Evolutionary conservation across 106 monocot species (phyloP).

Genomic region (Dendrobium officinale): DNA sequence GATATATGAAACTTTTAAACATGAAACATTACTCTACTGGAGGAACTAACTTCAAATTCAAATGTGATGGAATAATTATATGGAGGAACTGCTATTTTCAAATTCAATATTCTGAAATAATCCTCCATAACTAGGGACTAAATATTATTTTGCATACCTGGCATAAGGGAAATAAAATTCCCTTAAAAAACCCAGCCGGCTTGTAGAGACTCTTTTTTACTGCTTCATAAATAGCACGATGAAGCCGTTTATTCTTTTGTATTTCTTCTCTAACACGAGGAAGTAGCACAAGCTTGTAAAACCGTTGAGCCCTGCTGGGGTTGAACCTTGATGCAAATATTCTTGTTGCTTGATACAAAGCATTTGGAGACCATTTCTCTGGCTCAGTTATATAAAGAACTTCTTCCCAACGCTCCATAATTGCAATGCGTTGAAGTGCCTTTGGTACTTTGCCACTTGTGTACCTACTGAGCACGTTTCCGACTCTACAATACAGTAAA

Average conservation of each 20-base stretch:
- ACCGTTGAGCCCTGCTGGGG: slow-evolving; percentile 50
- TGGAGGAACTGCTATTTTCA: neutral
- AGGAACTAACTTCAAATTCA: neutral
- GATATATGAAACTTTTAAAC: neutral
- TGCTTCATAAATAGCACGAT: slow-evolving; percentile 87
- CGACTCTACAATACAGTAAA: slow-evolving; percentile 44
- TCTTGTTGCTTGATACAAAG: slow-evolving; percentile 87
- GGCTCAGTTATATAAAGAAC: slow-evolving; percentile 81
- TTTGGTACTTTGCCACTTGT: slow-evolving; percentile 91
- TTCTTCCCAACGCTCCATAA: slow-evolving; percentile 77
- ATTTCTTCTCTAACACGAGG: slow-evolving; percentile 90
- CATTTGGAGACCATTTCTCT: slow-evolving; percentile 89
- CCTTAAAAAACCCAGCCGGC: slow-evolving; percentile 93
- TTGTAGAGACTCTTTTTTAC: slow-evolving; percentile 88
- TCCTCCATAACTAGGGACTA: neutral
- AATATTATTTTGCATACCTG: slow-evolving; percentile 40
- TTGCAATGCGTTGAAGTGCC: slow-evolving; percentile 78
- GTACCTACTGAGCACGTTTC: slow-evolving; percentile 70
- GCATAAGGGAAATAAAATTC: slow-evolving; percentile 84
- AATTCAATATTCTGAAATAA: neutral
- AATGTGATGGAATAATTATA: neutral
- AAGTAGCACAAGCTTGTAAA: slow-evolving; percentile 77
- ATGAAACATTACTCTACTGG: neutral
- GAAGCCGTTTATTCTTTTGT: slow-evolving; percentile 83
- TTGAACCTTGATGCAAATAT: slow-evolving; percentile 85